Evolutionary conservation across 495 filamentous ascomycete species (phyloP).

Genomic region (Evansstolkia leycettana): DNA sequence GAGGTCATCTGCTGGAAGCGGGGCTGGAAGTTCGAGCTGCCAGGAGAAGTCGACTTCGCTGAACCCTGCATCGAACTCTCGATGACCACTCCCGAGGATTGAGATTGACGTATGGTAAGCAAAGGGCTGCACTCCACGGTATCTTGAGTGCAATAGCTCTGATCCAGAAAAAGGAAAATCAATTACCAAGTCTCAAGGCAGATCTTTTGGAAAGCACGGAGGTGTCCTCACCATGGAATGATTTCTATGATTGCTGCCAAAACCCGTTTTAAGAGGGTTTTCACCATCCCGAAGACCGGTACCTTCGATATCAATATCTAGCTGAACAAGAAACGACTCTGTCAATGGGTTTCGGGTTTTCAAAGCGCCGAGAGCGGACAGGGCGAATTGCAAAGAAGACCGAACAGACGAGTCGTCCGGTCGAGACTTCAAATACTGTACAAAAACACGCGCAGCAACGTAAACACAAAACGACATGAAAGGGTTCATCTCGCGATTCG

Average conservation of each 20-base stretch:
- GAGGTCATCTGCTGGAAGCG: constrained; percentile 7
- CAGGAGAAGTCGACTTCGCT: not conserved
- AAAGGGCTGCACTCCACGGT: constrained; percentile 5
- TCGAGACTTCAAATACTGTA: constrained; percentile 83
- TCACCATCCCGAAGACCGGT: constrained; percentile 21
- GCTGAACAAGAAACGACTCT: constrained; percentile 87
- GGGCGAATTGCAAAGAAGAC: constrained; percentile 77
- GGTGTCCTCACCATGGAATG: not conserved
- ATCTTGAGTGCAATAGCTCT: constrained; percentile 7
- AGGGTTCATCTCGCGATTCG: constrained; percentile 69
- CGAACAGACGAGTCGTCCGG: constrained; percentile 74
- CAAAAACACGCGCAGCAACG: constrained; percentile 86
- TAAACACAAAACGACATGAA: constrained; percentile 96
- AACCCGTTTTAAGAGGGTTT: not conserved
- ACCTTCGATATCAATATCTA: constrained; percentile 83
- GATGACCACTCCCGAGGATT: not conserved
- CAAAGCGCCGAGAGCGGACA: constrained; percentile 78
- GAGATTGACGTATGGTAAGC: constrained; percentile 6
- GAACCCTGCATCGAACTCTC: constrained; percentile 2
- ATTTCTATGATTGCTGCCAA: not conserved
- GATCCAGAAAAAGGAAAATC: not conserved
- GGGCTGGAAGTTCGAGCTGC: not conserved
- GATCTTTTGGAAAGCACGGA: not conserved
- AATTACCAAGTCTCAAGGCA: not conserved
- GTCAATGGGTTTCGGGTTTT: constrained; percentile 84